Base-by-base conservation (phyloP, 176 grass and related monocot species). In the Canna indica region DNA sequence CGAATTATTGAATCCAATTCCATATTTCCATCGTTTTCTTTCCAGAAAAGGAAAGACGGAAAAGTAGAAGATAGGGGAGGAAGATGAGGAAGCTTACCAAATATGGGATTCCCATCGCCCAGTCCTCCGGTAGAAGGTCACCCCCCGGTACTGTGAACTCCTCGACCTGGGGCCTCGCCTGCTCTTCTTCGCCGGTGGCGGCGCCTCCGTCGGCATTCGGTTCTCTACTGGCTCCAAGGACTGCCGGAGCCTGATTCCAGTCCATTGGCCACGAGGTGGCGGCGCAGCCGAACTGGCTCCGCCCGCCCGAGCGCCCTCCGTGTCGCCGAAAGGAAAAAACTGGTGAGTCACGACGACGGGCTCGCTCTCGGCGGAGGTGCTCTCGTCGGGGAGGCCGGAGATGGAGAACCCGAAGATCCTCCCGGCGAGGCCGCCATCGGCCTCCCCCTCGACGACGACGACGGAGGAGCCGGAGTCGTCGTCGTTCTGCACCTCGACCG, bases 91-190 rank as follows among this genome's bases (percentile, higher is more conserved):
- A 67, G 45, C 71, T 16, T 22, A 86, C 88, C 88, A 91, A 8
- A 91, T 87, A 69, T 87, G 85, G 1, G 88, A 91, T 75, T 87
- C 88, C 84, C 84, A 91, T 24, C 85, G 82, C 28, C 84, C 84
- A 16, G 88, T 91, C 59, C 84, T 85, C 35, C 88, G 84, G 82
- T 91, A 91, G 82, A 87, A 91, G 64, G 84, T 91, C 79, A 91
- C 84, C 56, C 88, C 88, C 32, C 88, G 88, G 73, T 91, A 91
- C 76, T 91, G 88, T 34, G 88, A 91, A 63, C 88, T 91, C 76
- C 79, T 64, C 10, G 88, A 91, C 76, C 88, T 42, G 3, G 88
- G 88, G 2, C 88, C 88, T 1, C 88, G 82, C 38, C 84, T 82
- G 57, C 76, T 87, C 82, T 85, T 85, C 82, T 81, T 85, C 45